Base-by-base conservation (phyloP, 192 early-diverging fungal species). In the Coemansia sp. region DNA sequence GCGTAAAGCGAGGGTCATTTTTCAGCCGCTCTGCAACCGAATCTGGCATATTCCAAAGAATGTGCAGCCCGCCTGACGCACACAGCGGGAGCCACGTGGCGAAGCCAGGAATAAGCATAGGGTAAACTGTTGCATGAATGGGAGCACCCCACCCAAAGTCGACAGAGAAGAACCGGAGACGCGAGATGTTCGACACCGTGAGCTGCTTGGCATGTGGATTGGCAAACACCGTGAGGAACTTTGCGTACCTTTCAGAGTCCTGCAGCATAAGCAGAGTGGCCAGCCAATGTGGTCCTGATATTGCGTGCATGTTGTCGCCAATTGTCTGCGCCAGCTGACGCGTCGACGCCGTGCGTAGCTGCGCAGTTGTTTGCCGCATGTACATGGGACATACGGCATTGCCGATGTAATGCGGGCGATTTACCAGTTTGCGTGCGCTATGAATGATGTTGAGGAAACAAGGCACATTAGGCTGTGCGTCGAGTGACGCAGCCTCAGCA, bases 81-180 rank as follows among this genome's bases (percentile, higher is more conserved):
- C 64, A 24, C 54, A 79, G 12, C 7, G 76, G 71, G 50, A 64
- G 19, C 71, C 66, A 73, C 22, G 48, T 50, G 45, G 76, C 38
- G 37, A 79, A 79, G 1, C 71, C 76, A 0, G 76, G 76, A 25
- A 79, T 61, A 12, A 79, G 59, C 64, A 57, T 58, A 1, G 76
- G 76, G 45, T 73, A 79, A 22, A 73, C 43, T 2, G 76, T 70
- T 22, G 48, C 60, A 29, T 72, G 64, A 2, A 29, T 45, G 0
- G 76, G 76, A 4, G 45, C 17, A 14, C 76, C 76, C 57, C 73
- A 79, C 6, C 71, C 76, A 67, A 79, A 79, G 35, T 79, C 67
- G 4, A 57, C 64, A n/a, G 49, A 25, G 24, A 70, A 79, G 27
- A 66, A 73, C 14, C 29, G 11, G 9, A 73, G 59, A 7, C 67